These are phyloP conservation scores for Colletotrichum tofieldiae DNA, from an alignment of 2,329 filamentous ascomycete genomes.

Conservation along the genomic window DNA sequence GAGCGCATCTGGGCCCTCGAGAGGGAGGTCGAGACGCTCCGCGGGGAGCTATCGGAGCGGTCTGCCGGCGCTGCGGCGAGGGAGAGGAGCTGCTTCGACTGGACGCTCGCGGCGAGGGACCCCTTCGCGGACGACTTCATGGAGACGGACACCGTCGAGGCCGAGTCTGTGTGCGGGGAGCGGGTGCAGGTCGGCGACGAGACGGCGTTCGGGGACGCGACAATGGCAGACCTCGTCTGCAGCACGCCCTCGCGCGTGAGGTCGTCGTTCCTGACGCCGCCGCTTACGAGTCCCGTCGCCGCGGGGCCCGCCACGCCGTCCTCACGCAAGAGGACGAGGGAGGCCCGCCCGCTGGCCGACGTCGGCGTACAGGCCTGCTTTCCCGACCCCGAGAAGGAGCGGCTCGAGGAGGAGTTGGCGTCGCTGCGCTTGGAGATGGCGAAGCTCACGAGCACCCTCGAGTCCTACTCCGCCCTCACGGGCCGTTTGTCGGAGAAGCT, in stretches of 20 bases:
- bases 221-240: constrained; percentile 65
- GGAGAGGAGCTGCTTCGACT: constrained; percentile 58
- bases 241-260: constrained; percentile 65
- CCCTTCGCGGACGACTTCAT: constrained; percentile 62
- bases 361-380: constrained; percentile 59
- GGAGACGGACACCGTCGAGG: constrained; percentile 56
- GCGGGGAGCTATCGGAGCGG: constrained; percentile 51
- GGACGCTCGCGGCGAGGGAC: constrained; percentile 66
- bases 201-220: constrained; percentile 64
- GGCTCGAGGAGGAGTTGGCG: constrained; percentile 62
- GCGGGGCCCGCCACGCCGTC: constrained; percentile 55
- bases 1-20: constrained; percentile 61
- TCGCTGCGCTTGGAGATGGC: constrained; percentile 65
- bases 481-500: constrained; percentile 56
- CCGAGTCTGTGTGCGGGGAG: constrained; percentile 63
- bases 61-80: constrained; percentile 37
- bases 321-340: constrained; percentile 44
- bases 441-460: constrained; percentile 64
- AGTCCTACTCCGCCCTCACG: constrained; percentile 62
- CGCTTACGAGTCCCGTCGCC: constrained; percentile 65
- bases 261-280: constrained; percentile 70
- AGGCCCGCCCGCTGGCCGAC: constrained; percentile 50
- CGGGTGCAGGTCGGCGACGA: constrained; percentile 63
- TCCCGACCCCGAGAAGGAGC: constrained; percentile 59
- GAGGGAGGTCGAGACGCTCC: constrained; percentile 56